Evolutionary conservation across 2,329 filamentous ascomycete genomes (phyloP), one percentile per base, ranked within the genome.

Genomic region (Aspergillus aculeatus): DNA sequence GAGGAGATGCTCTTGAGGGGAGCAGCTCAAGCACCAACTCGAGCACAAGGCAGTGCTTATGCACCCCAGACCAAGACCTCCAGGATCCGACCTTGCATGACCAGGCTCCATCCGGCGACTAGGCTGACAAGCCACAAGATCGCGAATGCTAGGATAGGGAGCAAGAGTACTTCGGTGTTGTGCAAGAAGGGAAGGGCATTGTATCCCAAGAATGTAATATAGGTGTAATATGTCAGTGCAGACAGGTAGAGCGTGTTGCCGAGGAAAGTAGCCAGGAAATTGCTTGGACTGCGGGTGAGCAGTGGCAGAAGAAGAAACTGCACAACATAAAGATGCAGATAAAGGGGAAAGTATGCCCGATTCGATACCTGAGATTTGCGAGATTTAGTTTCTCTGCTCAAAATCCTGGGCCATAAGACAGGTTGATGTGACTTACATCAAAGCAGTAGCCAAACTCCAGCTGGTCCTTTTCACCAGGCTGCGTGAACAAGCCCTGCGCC

Each of bases 371-470:
- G 62, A 12, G 16, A 19, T 31, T n/a, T 16, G 21, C 23, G 51
- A 10, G 55, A 19, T 41, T 54, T 35, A 32, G 50, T 16, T 9
- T 29, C 26, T 7, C 14, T 12, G 26, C 44, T 9, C 32, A 9
- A 26, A 7, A 16, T 24, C 16, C 3, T 16, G 29, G 3, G 54
- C 11, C 50, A 24, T 57, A 54, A 29, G 47, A n/a, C 7, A 29
- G 16, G 50, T 44, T 24, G 16, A 48, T 24, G n/a, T 21, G 47
- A 65, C 81, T 70, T 66, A 86, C 87, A 76, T 89, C 87, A 75
- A 89, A 89, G 72, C 87, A 89, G 71, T 89, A 89, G 56, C 87
- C 87, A 75, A 89, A 89, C 69, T 89, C 87, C 62, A 89, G 73
- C 61, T 83, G 83, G 57, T 88, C 86, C 31, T 82, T 82, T 62